Evolutionary conservation across 805 yeast species (phyloP), one percentile per base, ranked within the genome.

Genomic region (Yamadazyma scolyti): DNA sequence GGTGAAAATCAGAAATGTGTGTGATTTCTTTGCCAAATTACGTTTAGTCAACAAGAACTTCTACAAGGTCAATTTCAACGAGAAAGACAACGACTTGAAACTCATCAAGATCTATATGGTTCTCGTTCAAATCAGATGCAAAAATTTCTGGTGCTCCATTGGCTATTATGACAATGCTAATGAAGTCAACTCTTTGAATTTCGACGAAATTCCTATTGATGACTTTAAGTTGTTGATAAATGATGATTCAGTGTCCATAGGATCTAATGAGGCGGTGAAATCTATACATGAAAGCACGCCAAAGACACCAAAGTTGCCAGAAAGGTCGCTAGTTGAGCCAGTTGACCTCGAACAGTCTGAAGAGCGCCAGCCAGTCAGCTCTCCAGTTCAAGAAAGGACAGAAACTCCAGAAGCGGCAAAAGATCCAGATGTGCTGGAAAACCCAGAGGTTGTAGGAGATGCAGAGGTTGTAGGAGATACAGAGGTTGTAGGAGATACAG

Each of bases 1-100:
- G 27, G 67, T 79, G 32, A 79, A 86, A 48, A 68, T 88, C 30
- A 74, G 97, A 47, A 77, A 84, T 36, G 74, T 82, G 2, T 86
- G 96, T 55, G 96, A 89, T 37, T 72, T 86, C 37, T 77, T 86
- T 49, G 83, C 88, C 23, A 81, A 82, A 44, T 55, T 90, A 42
- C 71, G 95, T 45, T 68, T 80, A 16, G 60, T 89, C 23, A 58
- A 65, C 37, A 46, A 60, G 28, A 61, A 66, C 38, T 61, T 80
- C 8, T 82, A 86, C 75, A 74, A 77, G 49, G 52, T 80, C 25
- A 27, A 25, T 8, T 41, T 40, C 20, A 22, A 36, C 21, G 34
- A 37, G n/a, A 23, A 20, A 9, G 43, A 28, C 4, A 63, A 60
- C 25, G 71, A 65, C 41, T 47, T 55, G 10, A 54, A 60, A 28